Conservation (phyloP, 352 stramenopile genomes). For the Paralagenidium karlingii region DNA sequence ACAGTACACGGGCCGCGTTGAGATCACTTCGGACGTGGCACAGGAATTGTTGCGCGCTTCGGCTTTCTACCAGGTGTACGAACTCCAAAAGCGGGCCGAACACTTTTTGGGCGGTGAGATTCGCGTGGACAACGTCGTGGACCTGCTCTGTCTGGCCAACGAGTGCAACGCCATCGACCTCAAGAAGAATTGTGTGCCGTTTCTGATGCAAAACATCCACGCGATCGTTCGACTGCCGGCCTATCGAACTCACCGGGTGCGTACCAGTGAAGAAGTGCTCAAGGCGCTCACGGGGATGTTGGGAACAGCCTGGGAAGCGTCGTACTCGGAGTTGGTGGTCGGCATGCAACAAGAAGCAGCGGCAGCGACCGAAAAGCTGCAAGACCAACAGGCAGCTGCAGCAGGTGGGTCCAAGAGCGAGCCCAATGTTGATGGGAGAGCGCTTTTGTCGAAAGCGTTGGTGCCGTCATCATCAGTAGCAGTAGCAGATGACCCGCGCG, state of each 20-base stretch:
- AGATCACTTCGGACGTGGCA: slow-evolving; percentile 70
- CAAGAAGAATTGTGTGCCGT: slow-evolving; percentile 79
- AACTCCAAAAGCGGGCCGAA: slow-evolving; percentile 78
- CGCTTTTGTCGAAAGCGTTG: too few species aligned
- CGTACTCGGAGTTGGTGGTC: slow-evolving; percentile 58
- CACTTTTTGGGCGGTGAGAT: slow-evolving; percentile 73
- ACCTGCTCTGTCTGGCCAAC: slow-evolving; percentile 58
- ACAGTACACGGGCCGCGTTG: slow-evolving; percentile 82
- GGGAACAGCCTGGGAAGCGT: slow-evolving; percentile 59
- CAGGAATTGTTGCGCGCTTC: slow-evolving; percentile 66
- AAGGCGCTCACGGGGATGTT: slow-evolving; percentile 73
- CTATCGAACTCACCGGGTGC: slow-evolving; percentile 63
- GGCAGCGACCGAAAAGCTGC: too few species aligned
- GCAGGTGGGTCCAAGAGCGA: too few species aligned
- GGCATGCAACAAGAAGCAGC: too few species aligned
- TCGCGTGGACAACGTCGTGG: slow-evolving; percentile 65
- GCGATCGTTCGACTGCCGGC: slow-evolving; percentile 64
- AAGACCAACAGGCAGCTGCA: too few species aligned
- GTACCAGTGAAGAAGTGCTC: slow-evolving; percentile 71
- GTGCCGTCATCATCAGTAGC: too few species aligned
- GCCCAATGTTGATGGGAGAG: too few species aligned
- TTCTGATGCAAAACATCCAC: slow-evolving; percentile 80
- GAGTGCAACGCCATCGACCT: slow-evolving; percentile 68
- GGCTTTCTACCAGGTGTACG: slow-evolving; percentile 72
- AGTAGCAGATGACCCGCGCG: too few species aligned